Percentiles rank a stretch among this genome's conserved stretches.
phyloP scores from a whole-genome alignment of 1,139 yeast genomes.

The Groenewaldozyma auringiensis region DNA sequence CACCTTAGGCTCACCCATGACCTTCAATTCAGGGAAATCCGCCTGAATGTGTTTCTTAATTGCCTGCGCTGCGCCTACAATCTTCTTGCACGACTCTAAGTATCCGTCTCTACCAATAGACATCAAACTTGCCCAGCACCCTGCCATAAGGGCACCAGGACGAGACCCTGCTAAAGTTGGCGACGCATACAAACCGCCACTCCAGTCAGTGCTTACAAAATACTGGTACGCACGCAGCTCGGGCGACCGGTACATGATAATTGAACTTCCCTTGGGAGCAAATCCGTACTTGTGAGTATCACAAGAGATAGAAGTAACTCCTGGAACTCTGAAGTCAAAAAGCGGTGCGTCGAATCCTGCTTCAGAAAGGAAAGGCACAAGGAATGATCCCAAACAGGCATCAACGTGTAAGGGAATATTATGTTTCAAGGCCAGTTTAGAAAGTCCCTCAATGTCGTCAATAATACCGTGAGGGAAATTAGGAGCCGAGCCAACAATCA shows the following conservation, averaged over 20 bases:
- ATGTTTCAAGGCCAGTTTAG: constrained; percentile 55
- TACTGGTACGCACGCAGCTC: constrained; percentile 73
- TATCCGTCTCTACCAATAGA: constrained; percentile 78
- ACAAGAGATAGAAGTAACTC: constrained; percentile 96
- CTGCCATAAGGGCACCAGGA: constrained; percentile 94
- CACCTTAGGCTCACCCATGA: constrained; percentile 78
- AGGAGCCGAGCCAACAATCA: constrained; percentile 90
- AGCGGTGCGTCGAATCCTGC: constrained; percentile 46
- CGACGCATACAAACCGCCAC: constrained; percentile 93
- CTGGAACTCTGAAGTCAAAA: constrained; percentile 83
- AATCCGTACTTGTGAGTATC: constrained; percentile 98
- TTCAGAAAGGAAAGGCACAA: constrained; percentile 69
- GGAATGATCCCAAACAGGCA: constrained; percentile 89
- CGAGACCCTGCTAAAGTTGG: constrained; percentile 96
- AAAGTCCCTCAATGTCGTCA: constrained; percentile 73
- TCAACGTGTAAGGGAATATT: constrained; percentile 86
- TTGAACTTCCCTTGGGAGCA: constrained; percentile 94
- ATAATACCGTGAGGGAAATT: constrained; percentile 95
- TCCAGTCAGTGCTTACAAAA: constrained; percentile 77
- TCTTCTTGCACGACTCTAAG: constrained; percentile 53
- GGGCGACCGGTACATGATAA: constrained; percentile 74
- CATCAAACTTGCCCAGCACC: constrained; percentile 93
- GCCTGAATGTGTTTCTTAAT: constrained; percentile 44
- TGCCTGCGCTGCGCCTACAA: constrained; percentile 56
- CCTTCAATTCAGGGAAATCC: constrained; percentile 47